These are phyloP conservation scores for Yamadazyma taylorii DNA, from an alignment of 1,139 yeast species.

Conservation along the genomic window DNA sequence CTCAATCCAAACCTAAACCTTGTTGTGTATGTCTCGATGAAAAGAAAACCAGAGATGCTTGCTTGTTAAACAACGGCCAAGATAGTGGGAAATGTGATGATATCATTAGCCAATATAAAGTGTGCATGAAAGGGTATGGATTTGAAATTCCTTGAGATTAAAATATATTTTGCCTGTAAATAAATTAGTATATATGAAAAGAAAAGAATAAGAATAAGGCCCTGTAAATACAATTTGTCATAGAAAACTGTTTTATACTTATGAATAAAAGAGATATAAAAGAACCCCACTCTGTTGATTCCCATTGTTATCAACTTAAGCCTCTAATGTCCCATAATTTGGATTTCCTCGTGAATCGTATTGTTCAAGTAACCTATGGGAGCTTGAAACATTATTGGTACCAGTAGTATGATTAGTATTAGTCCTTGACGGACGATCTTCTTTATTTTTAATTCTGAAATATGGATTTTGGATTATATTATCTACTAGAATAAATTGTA, in stretches of 20 bases:
- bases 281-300: too few species aligned
- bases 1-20: slow-evolving; percentile 71
- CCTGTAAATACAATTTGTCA: background rate
- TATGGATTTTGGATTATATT: slow-evolving; percentile 68
- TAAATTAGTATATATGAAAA: background rate
- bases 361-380: too few species aligned
- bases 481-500: slow-evolving; percentile 85
- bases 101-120: slow-evolving; percentile 68
- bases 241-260: too few species aligned
- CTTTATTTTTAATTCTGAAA: slow-evolving; percentile 20
- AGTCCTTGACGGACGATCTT: too few species aligned
- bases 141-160: slow-evolving; percentile 44
- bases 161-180: slow-evolving; percentile 1
- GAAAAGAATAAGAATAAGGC: background rate
- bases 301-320: too few species aligned
- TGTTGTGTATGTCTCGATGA: slow-evolving; percentile 94
- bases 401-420: too few species aligned
- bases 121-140: slow-evolving; percentile 91
- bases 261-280: too few species aligned
- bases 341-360: too few species aligned
- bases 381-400: too few species aligned
- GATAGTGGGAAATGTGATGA: slow-evolving; percentile 82
- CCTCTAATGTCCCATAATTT: too few species aligned
- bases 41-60: slow-evolving; percentile 82
- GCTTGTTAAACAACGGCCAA: slow-evolving; percentile 78